phyloP scores from a whole-genome alignment of 164 flowering plant species.

The Nymphaea colorata region DNA sequence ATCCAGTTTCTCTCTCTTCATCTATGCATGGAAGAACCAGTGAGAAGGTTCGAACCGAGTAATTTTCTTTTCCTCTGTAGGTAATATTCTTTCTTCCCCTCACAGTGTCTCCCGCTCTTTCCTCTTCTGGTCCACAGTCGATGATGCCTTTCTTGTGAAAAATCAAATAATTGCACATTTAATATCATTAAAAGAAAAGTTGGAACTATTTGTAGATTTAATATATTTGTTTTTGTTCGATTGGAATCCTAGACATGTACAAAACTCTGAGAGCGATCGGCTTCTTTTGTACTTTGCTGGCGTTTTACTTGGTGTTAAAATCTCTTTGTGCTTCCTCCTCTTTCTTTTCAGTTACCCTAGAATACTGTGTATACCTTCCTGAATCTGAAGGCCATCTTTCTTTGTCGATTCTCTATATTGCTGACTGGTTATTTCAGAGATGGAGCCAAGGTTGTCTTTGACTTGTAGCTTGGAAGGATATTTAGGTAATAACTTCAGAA shows the following conservation, averaged over 20 bases:
- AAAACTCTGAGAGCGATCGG: background rate
- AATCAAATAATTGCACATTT: background rate
- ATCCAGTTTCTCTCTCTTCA: slow-evolving; percentile 70
- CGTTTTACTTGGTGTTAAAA: background rate
- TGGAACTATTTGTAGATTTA: too few relatives aligned
- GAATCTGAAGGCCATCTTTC: too few relatives aligned
- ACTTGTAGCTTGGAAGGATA: background rate
- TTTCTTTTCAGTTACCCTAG: background rate
- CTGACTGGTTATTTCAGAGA: too few relatives aligned
- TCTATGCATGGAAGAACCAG: slow-evolving; percentile 59
- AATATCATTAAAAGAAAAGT: background rate
- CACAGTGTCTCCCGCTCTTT: background rate
- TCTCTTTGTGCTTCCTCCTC: background rate
- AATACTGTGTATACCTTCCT: too few relatives aligned
- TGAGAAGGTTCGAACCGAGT: slow-evolving; percentile 2
- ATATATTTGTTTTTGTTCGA: too few relatives aligned
- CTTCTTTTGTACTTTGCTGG: background rate
- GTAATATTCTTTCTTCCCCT: background rate
- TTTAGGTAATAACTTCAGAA: too few relatives aligned
- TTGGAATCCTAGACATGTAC: background rate
- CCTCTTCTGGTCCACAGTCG: background rate
- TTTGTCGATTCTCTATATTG: too few relatives aligned
- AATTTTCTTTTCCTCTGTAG: background rate
- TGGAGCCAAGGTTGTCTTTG: too few relatives aligned
- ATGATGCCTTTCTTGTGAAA: background rate